Evolutionary conservation across 495 filamentous ascomycete genomes (phyloP), one percentile per base, ranked within the genome.

Genomic region (Xylaria telfairii): DNA sequence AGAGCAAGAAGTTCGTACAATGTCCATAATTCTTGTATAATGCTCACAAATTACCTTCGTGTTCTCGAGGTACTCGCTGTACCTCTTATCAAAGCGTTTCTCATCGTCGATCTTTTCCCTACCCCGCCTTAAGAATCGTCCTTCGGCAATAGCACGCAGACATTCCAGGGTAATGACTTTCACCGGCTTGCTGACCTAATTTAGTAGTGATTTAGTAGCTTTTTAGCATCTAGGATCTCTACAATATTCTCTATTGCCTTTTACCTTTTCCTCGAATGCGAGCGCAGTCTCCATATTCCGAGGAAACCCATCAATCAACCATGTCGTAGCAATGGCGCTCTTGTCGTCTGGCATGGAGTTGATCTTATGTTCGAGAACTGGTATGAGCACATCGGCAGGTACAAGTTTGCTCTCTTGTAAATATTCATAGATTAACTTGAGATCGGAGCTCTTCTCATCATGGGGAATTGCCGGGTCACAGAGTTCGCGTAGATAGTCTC

Each of bases 251-350:
- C 39, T 32, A 7, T 15, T 12, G 30, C 32, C 4, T n/a, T 72
- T 41, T 56, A 83, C 82, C 60, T 71, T 49, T 4, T 57, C 59
- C 59, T 81, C 77, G 24, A 83, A 83, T 19, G 44, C 72, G 5
- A 46, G 28, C 12, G 72, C 68, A 46, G 79, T 79, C 24, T 79
- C 80, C 19, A 77, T 67, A 63, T 75, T 75, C 5, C 82, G 72
- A 1, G 81, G 81, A 28, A 84, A 83, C 30, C 81, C 81, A 70
- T 84, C 81, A 42, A 84, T 30, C 12, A 83, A 61, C 57, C 74
- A 79, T 13, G 37, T 49, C 19, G 32, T 56, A 17, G 21, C n/a
- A n/a, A n/a, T 21, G 8, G 32, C 37, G n/a, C 17, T 57, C 0
- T 65, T 10, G 17, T 17, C 51, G 6, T 66, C 59, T 28, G 26